A percentile compares a stretch with the other conserved stretches of the same genome.
phyloP scores from a whole-genome alignment of 1,139 yeast species.

The Suhomyces yuchorum region DNA sequence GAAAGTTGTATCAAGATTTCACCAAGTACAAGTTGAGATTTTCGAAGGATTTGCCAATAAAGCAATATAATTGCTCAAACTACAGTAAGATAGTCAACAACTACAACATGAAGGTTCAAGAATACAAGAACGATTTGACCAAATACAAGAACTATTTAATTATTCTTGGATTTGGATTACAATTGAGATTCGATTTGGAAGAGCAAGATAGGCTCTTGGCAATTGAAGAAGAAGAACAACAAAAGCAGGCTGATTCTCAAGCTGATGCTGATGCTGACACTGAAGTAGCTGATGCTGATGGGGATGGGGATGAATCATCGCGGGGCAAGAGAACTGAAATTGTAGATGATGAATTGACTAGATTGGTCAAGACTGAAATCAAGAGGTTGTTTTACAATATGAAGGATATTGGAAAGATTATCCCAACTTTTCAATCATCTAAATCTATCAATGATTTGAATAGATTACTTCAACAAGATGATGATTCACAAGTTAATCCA shows the following conservation, averaged over 20 bases:
- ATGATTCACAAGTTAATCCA: conserved; percentile 19
- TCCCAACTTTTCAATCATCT: conserved; percentile 41
- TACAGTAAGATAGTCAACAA: conserved; percentile 39
- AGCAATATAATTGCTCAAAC: conserved; percentile 35
- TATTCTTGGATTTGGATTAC: conserved; percentile 51
- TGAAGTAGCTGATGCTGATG: neutral
- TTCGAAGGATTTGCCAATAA: conserved; percentile 30
- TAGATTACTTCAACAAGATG: conserved; percentile 10
- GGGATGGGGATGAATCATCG: neutral
- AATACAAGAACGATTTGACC: conserved; percentile 46
- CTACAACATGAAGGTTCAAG: conserved; percentile 42
- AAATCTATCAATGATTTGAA: conserved; percentile 35
- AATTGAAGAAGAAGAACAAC: conserved; percentile 9
- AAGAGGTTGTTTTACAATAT: conserved; percentile 37
- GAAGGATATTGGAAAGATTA: conserved; percentile 40
- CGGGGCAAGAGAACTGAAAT: conserved; percentile 19
- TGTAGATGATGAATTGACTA: conserved; percentile 36
- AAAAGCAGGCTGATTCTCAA: neutral
- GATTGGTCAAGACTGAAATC: conserved; percentile 41
- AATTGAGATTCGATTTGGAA: conserved; percentile 47
- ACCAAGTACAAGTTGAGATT: conserved; percentile 35
- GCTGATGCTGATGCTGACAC: conserved; percentile 3
- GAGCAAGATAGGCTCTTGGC: conserved; percentile 30
- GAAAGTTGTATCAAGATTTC: conserved; percentile 40
- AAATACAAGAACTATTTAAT: conserved; percentile 51